Percentiles rank a stretch among this genome's conserved stretches.
These are phyloP conservation scores for Aspergillus conjunctus DNA, from an alignment of 495 filamentous ascomycete species.

Conservation along the genomic window DNA sequence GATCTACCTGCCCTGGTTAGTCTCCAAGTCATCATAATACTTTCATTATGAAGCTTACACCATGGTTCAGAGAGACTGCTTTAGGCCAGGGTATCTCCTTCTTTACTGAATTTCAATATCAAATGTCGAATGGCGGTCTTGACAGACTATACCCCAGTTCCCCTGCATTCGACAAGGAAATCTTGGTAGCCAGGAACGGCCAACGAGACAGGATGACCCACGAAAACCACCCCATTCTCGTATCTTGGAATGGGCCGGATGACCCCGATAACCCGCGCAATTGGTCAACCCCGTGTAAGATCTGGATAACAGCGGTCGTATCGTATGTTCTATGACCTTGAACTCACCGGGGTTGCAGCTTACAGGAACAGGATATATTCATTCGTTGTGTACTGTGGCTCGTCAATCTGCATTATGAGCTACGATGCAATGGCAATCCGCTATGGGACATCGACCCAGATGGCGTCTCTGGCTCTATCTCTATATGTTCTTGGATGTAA, in stretches of 20 bases:
- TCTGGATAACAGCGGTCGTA: slow-evolving; percentile 19
- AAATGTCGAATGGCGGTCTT: not conserved
- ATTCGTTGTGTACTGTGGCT: slow-evolving; percentile 40
- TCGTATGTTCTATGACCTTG: slow-evolving; percentile 32
- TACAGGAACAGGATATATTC: slow-evolving; percentile 38
- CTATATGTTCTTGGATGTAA: slow-evolving; percentile 54
- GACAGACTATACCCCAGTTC: too few relatives aligned
- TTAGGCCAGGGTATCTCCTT: not conserved
- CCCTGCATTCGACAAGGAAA: not conserved
- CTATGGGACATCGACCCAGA: slow-evolving; percentile 43
- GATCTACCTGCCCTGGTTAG: too few relatives aligned
- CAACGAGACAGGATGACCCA: not conserved
- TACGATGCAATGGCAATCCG: slow-evolving; percentile 34
- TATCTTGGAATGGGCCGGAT: slow-evolving; percentile 59
- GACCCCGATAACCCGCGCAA: slow-evolving; percentile 59
- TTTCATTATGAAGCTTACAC: too few relatives aligned
- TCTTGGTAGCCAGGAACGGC: not conserved
- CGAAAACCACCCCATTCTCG: slow-evolving; percentile 35
- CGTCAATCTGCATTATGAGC: slow-evolving; percentile 38
- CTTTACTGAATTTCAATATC: not conserved
- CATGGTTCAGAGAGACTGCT: not conserved
- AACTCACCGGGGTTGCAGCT: too few relatives aligned
- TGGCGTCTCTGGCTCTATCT: slow-evolving; percentile 51
- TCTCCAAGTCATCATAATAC: too few relatives aligned
- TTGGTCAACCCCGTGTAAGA: slow-evolving; percentile 42